These are phyloP conservation scores for Lipomyces chichibuensis DNA, from an alignment of 805 yeast species.

Conservation along the genomic window DNA sequence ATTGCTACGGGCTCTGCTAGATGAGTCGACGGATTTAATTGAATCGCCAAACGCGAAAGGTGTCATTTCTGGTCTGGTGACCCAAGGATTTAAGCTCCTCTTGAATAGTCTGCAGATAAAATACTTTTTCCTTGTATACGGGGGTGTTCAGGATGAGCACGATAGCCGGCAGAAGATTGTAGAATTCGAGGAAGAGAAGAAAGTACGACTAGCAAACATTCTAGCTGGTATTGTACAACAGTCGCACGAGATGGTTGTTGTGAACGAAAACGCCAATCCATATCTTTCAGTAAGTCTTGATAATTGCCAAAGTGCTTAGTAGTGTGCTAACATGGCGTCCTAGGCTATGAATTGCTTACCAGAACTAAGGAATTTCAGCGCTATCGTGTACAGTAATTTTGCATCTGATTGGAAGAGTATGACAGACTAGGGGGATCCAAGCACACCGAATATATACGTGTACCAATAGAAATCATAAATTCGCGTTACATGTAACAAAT, in stretches of 20 bases:
- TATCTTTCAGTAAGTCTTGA: conserved; percentile 45
- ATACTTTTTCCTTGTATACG: conserved; percentile 10
- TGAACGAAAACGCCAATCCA: conserved; percentile 50
- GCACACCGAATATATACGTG: not conserved
- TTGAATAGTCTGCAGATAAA: conserved; percentile 45
- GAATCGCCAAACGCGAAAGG: conserved; percentile 48
- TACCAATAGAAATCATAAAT: not conserved
- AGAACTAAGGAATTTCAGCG: conserved; percentile 84
- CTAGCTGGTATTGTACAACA: conserved; percentile 72
- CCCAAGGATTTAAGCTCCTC: conserved; percentile 52
- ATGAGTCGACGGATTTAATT: conserved; percentile 51
- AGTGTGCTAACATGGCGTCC: not conserved
- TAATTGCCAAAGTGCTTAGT: not conserved
- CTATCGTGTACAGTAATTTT: conserved; percentile 85
- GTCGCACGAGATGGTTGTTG: conserved; percentile 54
- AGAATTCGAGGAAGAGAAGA: conserved; percentile 45
- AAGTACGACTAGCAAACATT: conserved; percentile 64
- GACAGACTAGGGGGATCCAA: not conserved
- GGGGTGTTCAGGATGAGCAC: conserved; percentile 7
- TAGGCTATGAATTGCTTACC: conserved; percentile 54
- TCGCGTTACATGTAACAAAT: not conserved
- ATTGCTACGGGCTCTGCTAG: conserved; percentile 45
- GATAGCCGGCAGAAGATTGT: conserved; percentile 31
- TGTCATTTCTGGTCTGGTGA: conserved; percentile 48
- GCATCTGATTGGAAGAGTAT: conserved; percentile 16